Evolutionary conservation across 2,329 filamentous ascomycete species (phyloP).

Genomic region (Coniochaeta sp.): DNA sequence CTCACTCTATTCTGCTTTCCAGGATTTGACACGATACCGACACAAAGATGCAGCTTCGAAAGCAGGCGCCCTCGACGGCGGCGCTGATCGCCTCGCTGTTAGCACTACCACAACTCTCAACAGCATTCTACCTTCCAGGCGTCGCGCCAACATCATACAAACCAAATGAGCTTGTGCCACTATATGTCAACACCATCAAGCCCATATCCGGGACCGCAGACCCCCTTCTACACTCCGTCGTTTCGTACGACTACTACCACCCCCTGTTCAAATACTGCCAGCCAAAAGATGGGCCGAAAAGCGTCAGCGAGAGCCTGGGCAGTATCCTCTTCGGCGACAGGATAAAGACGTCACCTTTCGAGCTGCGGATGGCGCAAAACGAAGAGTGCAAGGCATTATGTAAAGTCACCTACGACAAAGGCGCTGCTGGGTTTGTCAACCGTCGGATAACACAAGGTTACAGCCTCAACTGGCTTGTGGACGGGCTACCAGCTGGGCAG

Average conservation of each 20-base stretch:
- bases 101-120: conserved; percentile 43
- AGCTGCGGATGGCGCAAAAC: conserved; percentile 78
- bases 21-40: not conserved
- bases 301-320: conserved; percentile 81
- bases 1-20: not conserved
- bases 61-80: conserved; percentile 34
- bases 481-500: conserved; percentile 87
- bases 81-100: conserved; percentile 43
- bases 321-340: conserved; percentile 97
- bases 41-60: conserved; percentile 35
- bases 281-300: conserved; percentile 67
- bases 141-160: conserved; percentile 92
- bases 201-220: conserved; percentile 73
- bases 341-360: conserved; percentile 93
- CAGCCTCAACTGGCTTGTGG: conserved; percentile 91
- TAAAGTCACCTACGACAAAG: conserved; percentile 52
- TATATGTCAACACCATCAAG: conserved; percentile 89
- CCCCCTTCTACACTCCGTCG: conserved; percentile 78
- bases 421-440: conserved; percentile 72
- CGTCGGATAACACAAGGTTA: conserved; percentile 76
- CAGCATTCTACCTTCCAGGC: conserved; percentile 91
- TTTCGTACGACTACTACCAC: conserved; percentile 96
- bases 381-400: conserved; percentile 83
- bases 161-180: conserved; percentile 67
- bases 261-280: conserved; percentile 80